Conservation (phyloP, 1,284 basidiomycete genomes). For the Schizophyllum commune region DNA sequence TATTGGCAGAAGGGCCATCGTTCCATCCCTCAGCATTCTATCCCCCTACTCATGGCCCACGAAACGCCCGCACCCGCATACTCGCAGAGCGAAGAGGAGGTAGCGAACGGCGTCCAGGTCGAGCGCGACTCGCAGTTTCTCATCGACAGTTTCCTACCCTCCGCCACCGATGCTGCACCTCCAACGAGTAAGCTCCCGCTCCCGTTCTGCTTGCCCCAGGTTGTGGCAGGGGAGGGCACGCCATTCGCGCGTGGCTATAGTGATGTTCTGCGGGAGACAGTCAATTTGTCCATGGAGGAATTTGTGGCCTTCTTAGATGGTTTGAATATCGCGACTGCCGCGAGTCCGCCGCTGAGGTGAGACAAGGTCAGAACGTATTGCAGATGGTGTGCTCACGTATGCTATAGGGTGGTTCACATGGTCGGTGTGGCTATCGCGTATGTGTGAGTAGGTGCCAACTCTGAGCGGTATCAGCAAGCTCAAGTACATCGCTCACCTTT, state of each 20-base stretch:
- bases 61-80: too few relatives aligned
- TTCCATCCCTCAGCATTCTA: too few relatives aligned
- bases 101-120: neutral
- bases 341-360: constrained; percentile 12
- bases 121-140: neutral
- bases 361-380: too few relatives aligned
- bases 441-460: constrained; percentile 10
- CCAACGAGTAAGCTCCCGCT: neutral
- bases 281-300: constrained; percentile 13
- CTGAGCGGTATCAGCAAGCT: neutral
- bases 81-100: too few relatives aligned
- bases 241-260: constrained; percentile 17
- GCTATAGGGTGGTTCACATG: constrained; percentile 8
- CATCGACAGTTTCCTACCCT: neutral
- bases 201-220: constrained; percentile 15
- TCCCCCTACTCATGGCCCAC: too few relatives aligned
- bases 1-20: too few relatives aligned
- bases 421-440: constrained; percentile 15
- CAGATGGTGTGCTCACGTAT: too few relatives aligned
- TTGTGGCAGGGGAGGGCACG: constrained; percentile 4
- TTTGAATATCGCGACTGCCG: constrained; percentile 18
- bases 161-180: neutral
- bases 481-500: neutral
- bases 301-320: constrained; percentile 18
- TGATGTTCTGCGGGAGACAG: constrained; percentile 5